Conservation (phyloP, 2,329 filamentous ascomycete genomes). For the Dactylonectria estremocensis region DNA sequence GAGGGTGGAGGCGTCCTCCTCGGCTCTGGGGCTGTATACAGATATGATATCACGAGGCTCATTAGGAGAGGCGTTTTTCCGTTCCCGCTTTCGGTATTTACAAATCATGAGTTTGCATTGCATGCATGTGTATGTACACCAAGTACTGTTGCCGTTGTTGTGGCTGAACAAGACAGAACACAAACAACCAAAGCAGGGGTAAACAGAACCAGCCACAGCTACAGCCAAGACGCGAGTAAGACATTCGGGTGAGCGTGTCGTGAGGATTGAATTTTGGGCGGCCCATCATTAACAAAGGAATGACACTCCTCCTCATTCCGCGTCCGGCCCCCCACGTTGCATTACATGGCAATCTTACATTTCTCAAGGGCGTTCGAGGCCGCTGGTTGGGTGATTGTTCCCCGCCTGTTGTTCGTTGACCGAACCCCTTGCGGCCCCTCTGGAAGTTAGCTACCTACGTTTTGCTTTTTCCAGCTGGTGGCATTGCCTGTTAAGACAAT, state of each 20-base stretch:
- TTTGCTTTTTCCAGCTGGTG: constrained; percentile 14
- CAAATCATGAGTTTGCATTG: constrained; percentile 3
- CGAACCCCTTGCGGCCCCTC: not conserved
- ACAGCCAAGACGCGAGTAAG: not conserved
- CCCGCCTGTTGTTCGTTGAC: constrained; percentile 3
- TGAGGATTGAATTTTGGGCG: constrained; percentile 2
- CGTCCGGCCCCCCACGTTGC: not conserved
- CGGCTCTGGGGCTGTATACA: constrained; percentile 32
- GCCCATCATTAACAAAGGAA: constrained; percentile 15
- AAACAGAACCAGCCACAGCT: not conserved
- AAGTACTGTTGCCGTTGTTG: not conserved
- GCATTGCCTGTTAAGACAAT: constrained; percentile 19
- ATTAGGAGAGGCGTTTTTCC: constrained; percentile 44
- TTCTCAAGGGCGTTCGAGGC: not conserved
- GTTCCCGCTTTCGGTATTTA: constrained; percentile 22
- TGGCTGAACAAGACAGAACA: not conserved
- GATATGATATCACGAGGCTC: constrained; percentile 46
- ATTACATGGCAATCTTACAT: constrained; percentile 6
- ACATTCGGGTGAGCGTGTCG: not conserved
- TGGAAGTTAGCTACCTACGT: constrained; percentile 3
- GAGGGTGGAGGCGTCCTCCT: constrained; percentile 36
- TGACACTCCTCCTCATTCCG: constrained; percentile 22
- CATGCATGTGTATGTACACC: constrained; percentile 5
- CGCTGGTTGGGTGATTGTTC: no score
- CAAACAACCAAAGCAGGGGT: no score